A percentile compares a stretch with the other conserved stretches of the same genome.
Evolutionary conservation across 1,284 basidiomycete species (phyloP).

Genomic region (Ganoderma boninense): DNA sequence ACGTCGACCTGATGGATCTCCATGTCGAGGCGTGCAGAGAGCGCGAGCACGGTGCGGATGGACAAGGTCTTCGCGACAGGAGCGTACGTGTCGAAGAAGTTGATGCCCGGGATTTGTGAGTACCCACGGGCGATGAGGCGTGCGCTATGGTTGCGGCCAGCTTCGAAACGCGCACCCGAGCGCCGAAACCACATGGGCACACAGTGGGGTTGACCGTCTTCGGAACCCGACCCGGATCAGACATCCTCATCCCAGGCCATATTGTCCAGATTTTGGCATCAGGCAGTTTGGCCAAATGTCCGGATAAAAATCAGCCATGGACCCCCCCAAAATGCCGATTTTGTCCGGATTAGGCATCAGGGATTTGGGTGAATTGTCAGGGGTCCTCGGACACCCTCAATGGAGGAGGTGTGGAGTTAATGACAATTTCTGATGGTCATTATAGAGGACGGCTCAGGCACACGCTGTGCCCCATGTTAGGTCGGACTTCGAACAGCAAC

Average conservation of each 20-base stretch:
- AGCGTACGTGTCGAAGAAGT: slow-evolving; percentile 38
- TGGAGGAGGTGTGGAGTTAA: too few relatives aligned
- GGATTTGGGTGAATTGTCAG: background rate
- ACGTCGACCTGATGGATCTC: slow-evolving; percentile 45
- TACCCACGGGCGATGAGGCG: slow-evolving; percentile 49
- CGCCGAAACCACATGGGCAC: too few relatives aligned
- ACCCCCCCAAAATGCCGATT: background rate
- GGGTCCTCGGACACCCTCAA: background rate
- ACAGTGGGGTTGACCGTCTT: too few relatives aligned
- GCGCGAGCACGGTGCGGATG: slow-evolving; percentile 39
- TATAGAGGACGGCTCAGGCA: too few relatives aligned
- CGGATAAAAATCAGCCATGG: background rate
- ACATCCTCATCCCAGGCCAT: background rate
- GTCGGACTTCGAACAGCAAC: too few relatives aligned
- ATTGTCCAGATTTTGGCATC: background rate
- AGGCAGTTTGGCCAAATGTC: background rate
- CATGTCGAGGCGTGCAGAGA: slow-evolving; percentile 39
- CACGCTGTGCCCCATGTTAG: too few relatives aligned
- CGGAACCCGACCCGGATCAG: background rate
- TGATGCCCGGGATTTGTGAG: slow-evolving; percentile 44
- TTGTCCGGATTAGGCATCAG: slow-evolving; percentile 1
- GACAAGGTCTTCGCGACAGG: slow-evolving; percentile 42
- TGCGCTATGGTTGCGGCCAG: too few relatives aligned
- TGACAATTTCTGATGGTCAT: too few relatives aligned
- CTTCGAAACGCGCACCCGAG: too few relatives aligned